Evolutionary conservation across 306 rosid species (phyloP), one percentile per base, ranked within the genome.

Genomic region (Prunus davidiana): DNA sequence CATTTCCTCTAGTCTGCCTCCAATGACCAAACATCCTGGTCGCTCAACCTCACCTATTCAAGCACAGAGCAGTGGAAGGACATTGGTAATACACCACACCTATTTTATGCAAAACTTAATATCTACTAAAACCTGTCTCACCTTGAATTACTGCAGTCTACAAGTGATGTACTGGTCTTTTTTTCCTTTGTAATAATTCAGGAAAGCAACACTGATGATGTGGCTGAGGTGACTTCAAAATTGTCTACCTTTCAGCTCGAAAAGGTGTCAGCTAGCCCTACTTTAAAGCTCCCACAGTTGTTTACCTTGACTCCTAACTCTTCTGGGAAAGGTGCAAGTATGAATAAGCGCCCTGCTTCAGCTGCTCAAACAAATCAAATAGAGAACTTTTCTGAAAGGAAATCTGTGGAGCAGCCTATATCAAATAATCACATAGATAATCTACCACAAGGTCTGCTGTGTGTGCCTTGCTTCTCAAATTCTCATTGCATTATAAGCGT

Each of bases 261-360:
- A 83, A 96, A 91, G 88, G 90, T 81, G 80, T 89, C 96, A 66
- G 84, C 86, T 71, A 91, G 97, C 85, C 90, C 98, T 74, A 82
- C 97, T 71, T 84, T 96, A 80, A 96, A 92, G 91, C 99, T 96
- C 81, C 99, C 99, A 72, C 99, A 96, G 78, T 82, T 96, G 57
- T 92, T 96, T 87, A 89, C 92, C 78, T 78, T 88, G 89, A 91
- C 93, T 18, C 97, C 98, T 6, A 89, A 83, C 71, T 85, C 99
- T 79, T 93, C 97, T 80, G 98, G 96, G 67, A 93, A 93, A 85
- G 79, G 88, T 77, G 96, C 90, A 82, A 89, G 83, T 83, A 78
- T 85, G 86, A 98, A 87, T 78, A 91, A 86, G 87, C 89, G 93
- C 69, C 87, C 88, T 22, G 76, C 76, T 64, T 69, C 83, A 63